Evolutionary conservation across 1,139 yeast species (phyloP).

Genomic region (Suhomyces panamericanus): DNA sequence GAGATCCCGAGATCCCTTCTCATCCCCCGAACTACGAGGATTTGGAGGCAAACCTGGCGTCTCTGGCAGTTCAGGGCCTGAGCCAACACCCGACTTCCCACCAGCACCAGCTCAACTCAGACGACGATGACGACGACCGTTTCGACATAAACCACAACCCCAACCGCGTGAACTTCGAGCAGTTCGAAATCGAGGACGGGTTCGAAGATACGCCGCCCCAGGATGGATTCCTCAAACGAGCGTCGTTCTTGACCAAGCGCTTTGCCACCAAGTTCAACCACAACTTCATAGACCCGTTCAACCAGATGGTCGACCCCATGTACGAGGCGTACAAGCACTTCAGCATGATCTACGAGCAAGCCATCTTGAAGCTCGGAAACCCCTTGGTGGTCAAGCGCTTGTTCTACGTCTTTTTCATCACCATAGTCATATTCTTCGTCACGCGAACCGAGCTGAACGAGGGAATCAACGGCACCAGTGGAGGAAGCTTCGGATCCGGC

Average conservation of each 20-base stretch:
- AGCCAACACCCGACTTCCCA: not conserved
- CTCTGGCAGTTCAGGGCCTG: not conserved
- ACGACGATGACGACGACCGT: slow-evolving; percentile 9
- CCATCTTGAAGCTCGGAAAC: slow-evolving; percentile 69
- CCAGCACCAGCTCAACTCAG: not conserved
- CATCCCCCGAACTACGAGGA: slow-evolving; percentile 38
- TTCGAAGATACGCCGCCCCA: slow-evolving; percentile 17
- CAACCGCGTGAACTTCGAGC: slow-evolving; percentile 23
- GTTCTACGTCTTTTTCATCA: slow-evolving; percentile 64
- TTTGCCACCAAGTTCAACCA: slow-evolving; percentile 42
- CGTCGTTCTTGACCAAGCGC: slow-evolving; percentile 33
- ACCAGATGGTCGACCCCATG: slow-evolving; percentile 65
- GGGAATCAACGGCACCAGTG: slow-evolving; percentile 42
- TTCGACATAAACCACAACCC: slow-evolving; percentile 10
- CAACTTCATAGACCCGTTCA: slow-evolving; percentile 53
- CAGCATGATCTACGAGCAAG: slow-evolving; percentile 51
- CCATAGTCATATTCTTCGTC: slow-evolving; percentile 41
- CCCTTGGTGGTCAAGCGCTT: slow-evolving; percentile 82
- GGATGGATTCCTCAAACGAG: slow-evolving; percentile 30
- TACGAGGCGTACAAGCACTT: slow-evolving; percentile 55
- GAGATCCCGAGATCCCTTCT: slow-evolving; percentile 17
- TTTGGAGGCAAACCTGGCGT: slow-evolving; percentile 10
- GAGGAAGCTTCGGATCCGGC: slow-evolving; percentile 53
- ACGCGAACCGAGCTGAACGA: slow-evolving; percentile 50
- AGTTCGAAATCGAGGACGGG: slow-evolving; percentile 40